phyloP scores from a whole-genome alignment of 257 asterid genomes.

The Agastache rugosa region DNA sequence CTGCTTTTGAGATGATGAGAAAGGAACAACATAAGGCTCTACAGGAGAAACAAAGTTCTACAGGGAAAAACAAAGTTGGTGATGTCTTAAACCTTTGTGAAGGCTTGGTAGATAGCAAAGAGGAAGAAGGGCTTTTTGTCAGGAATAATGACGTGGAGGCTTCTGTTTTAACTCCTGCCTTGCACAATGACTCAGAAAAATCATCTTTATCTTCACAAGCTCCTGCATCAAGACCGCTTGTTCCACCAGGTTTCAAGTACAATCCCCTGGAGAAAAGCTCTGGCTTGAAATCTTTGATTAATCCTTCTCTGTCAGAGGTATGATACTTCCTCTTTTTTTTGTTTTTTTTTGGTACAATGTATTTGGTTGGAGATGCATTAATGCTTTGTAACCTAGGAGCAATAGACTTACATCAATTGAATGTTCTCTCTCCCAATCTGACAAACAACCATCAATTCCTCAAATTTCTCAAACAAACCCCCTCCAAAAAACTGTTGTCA shows the following conservation, averaged over 20 bases:
- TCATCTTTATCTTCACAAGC: slow-evolving; percentile 62
- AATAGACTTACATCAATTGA: background rate
- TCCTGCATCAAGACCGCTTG: slow-evolving; percentile 72
- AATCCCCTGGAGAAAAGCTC: slow-evolving; percentile 62
- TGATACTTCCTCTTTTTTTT: slow-evolving; percentile 6
- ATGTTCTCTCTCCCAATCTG: background rate
- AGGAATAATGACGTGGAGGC: slow-evolving; percentile 52
- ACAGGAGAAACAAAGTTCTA: slow-evolving; percentile 81
- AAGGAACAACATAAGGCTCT: slow-evolving; percentile 87
- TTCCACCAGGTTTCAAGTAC: slow-evolving; percentile 86
- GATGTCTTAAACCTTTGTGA: slow-evolving; percentile 48
- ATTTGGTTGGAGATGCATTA: slow-evolving; percentile 23
- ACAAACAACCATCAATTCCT: too few species aligned
- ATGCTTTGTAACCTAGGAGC: slow-evolving; percentile 3
- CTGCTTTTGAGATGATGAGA: slow-evolving; percentile 91
- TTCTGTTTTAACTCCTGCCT: slow-evolving; percentile 42
- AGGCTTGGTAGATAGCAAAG: slow-evolving; percentile 52
- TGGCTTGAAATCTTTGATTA: slow-evolving; percentile 56
- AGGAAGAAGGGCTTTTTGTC: slow-evolving; percentile 49
- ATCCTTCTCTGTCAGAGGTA: slow-evolving; percentile 64
- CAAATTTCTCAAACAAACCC: too few species aligned
- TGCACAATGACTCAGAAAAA: slow-evolving; percentile 60
- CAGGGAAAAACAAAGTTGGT: slow-evolving; percentile 56
- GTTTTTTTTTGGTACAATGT: slow-evolving; percentile 2
- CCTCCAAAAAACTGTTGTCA: background rate